phyloP scores from a whole-genome alignment of 108 stramenopile species.

The Schizochytrium sp. region DNA sequence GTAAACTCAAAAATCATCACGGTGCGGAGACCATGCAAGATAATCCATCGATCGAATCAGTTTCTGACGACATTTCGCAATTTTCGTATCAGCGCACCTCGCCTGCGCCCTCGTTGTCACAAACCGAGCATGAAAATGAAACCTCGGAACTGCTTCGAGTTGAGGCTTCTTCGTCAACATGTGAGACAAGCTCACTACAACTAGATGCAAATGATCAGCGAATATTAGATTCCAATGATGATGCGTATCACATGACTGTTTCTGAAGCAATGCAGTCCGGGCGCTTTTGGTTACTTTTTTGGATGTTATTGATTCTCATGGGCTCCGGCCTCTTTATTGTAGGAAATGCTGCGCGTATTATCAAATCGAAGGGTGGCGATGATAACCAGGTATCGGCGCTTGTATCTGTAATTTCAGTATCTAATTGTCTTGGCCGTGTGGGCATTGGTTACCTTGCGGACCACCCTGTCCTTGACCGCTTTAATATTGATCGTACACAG shows the following conservation, averaged over 20 bases:
- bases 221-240: background rate
- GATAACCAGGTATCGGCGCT: background rate
- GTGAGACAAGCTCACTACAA: too few species aligned
- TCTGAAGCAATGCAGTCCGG: background rate
- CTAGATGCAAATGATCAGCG: too few species aligned
- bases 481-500: background rate
- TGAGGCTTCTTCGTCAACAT: too few species aligned
- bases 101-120: too few species aligned
- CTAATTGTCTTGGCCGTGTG: constrained; percentile 49
- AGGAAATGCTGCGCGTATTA: constrained; percentile 47
- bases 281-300: constrained; percentile 11
- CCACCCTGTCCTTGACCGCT: background rate
- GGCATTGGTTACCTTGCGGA: constrained; percentile 13
- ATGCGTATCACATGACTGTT: background rate
- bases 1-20: too few species aligned
- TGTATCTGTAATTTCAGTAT: constrained; percentile 46
- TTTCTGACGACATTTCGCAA: too few species aligned
- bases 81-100: too few species aligned
- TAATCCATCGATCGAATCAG: too few species aligned
- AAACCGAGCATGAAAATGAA: too few species aligned
- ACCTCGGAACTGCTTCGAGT: too few species aligned
- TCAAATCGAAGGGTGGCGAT: constrained; percentile 19
- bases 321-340: constrained; percentile 20
- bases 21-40: too few species aligned
- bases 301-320: constrained; percentile 4